Base-by-base conservation (phyloP, 192 early-diverging fungal genomes). In the Coemansia sp. region DNA sequence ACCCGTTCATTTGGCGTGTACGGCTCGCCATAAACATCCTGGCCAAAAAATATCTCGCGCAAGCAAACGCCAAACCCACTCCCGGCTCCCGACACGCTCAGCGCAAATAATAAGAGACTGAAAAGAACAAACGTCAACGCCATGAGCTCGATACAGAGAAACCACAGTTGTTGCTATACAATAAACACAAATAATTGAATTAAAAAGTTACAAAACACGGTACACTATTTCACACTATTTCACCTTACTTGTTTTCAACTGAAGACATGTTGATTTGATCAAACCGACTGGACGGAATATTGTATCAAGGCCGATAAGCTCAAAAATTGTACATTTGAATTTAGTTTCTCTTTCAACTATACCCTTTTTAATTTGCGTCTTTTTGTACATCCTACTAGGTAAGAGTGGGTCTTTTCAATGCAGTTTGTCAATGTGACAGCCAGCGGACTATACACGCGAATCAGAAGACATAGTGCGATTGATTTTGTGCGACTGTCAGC, bases 41-140 rank as follows among this genome's bases (percentile, higher is more conserved):
- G 66, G 7, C 70, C 76, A 54, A 79, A 73, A 17, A 79, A 57
- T 2, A 68, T 51, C 23, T 73, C 70, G 11, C 66, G 59, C 25
- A 79, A 61, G 9, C 76, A 79, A 15, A 52, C 54, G 49, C 73
- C 73, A 2, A 74, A 53, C 8, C 55, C 37, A 25, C 41, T n/a
- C 41, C 15, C 41, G 0, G 41, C 41, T n/a, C 41, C 14, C 3
- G 41, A 45, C 41, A 45, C 41, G 41, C 41, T n/a, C 41, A 45
- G 15, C 41, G 41, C 41, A 12, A 45, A 45, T n/a, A 64, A 43
- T 43, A 64, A 23, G 23, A 54, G 39, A 12, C 37, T 14, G 5
- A 64, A 8, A 23, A 39, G 12, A 12, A 43, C 38, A 17, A 53
- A 41, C 41, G 39, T 17, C n/a, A 10, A 22, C n/a, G 62, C 39